A percentile compares a stretch with the other conserved stretches of the same genome.
These are phyloP conservation scores for Alternaria arborescens DNA, from an alignment of 2,329 filamentous ascomycete species.

Conservation along the genomic window DNA sequence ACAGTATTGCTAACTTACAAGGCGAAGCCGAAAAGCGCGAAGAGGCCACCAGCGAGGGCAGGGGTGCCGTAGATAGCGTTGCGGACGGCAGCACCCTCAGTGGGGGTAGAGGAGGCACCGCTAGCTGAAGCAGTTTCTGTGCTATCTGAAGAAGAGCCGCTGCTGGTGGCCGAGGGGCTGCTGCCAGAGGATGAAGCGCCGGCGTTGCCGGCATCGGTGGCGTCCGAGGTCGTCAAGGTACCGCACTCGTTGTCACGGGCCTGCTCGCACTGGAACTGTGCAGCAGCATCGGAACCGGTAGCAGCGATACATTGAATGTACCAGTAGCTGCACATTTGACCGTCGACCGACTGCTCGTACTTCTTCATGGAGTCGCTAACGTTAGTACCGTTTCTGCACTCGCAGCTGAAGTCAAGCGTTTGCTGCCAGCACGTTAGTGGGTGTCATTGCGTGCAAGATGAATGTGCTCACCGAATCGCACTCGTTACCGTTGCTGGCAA, in stretches of 20 bases:
- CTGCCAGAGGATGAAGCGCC: too few relatives aligned
- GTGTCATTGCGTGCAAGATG: neutral
- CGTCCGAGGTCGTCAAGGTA: slow-evolving; percentile 50
- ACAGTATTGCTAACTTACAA: slow-evolving; percentile 55
- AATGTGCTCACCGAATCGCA: slow-evolving; percentile 65
- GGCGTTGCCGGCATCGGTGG: too few relatives aligned
- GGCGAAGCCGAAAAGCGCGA: slow-evolving; percentile 65
- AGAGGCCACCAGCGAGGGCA: slow-evolving; percentile 61
- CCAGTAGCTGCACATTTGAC: slow-evolving; percentile 65
- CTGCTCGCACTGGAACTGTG: slow-evolving; percentile 57
- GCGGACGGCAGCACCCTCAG: slow-evolving; percentile 55
- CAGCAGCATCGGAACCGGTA: slow-evolving; percentile 50
- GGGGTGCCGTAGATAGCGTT: slow-evolving; percentile 60
- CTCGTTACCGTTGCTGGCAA: slow-evolving; percentile 58
- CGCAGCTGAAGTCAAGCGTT: slow-evolving; percentile 65
- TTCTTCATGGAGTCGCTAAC: too few relatives aligned
- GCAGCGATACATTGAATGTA: slow-evolving; percentile 54
- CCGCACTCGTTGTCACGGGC: slow-evolving; percentile 59
- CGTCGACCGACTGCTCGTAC: too few relatives aligned
- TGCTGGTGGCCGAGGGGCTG: slow-evolving; percentile 34
- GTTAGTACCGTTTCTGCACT: slow-evolving; percentile 65
- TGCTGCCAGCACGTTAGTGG: slow-evolving; percentile 50
- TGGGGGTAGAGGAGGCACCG: slow-evolving; percentile 24
- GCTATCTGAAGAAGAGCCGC: too few relatives aligned
- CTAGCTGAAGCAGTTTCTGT: too few relatives aligned